Evolutionary conservation across 2,329 filamentous ascomycete species (phyloP).

Genomic region (Cryphonectria parasitica): DNA sequence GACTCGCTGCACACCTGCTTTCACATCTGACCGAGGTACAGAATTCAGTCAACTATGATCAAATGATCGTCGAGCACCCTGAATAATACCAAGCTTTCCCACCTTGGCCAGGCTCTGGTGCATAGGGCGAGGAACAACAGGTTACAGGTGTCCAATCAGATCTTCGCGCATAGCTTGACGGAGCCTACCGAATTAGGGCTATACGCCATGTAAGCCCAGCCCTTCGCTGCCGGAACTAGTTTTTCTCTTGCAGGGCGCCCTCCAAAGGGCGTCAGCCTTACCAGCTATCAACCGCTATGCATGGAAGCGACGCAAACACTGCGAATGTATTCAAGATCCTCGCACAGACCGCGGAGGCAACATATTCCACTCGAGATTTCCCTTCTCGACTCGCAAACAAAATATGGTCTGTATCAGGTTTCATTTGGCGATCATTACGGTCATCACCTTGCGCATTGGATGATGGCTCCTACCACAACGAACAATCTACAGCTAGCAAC

Average conservation of each 20-base stretch:
- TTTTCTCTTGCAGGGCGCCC: no score
- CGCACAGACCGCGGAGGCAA: not conserved
- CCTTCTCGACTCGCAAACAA: not conserved
- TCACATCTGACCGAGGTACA: not conserved
- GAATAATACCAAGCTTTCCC: not conserved
- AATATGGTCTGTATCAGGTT: not conserved
- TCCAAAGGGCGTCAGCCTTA: not conserved
- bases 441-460: conserved; percentile 11
- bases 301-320: not conserved
- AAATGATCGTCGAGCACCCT: not conserved
- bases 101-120: not conserved
- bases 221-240: no score
- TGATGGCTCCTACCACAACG: conserved; percentile 18
- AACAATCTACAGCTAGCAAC: conserved; percentile 18
- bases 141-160: no score
- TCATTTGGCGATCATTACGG: conserved; percentile 12
- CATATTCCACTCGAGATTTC: not conserved
- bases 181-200: no score
- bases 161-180: not conserved
- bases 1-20: not conserved
- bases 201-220: not conserved
- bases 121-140: not conserved
- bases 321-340: not conserved
- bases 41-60: not conserved
- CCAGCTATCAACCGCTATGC: not conserved